Evolutionary conservation across 345 rosid genomes (phyloP).

Genomic region (Laguncularia racemosa): DNA sequence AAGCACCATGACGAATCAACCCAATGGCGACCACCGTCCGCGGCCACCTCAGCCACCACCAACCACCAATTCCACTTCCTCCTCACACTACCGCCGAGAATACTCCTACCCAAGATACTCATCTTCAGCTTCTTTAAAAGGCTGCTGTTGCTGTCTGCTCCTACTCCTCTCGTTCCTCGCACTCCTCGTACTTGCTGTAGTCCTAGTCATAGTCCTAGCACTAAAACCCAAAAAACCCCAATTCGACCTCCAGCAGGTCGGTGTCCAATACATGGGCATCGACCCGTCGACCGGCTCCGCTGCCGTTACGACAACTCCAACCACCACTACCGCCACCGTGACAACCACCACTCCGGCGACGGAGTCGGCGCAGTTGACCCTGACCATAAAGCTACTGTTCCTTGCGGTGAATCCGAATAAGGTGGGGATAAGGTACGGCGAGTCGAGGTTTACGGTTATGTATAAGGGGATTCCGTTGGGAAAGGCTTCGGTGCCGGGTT

Average conservation of each 20-base stretch:
- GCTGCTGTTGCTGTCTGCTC: slow-evolving; percentile 98
- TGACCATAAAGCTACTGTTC: slow-evolving; percentile 72
- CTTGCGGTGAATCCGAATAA: slow-evolving; percentile 89
- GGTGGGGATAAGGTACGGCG: slow-evolving; percentile 93
- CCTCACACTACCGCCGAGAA: slow-evolving; percentile 9
- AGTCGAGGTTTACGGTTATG: slow-evolving; percentile 94
- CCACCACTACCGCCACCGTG: slow-evolving; percentile 31
- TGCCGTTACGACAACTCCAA: slow-evolving; percentile 28
- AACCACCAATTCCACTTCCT: slow-evolving; percentile 25
- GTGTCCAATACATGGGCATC: slow-evolving; percentile 86
- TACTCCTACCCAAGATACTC: slow-evolving; percentile 17
- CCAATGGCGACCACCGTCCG: slow-evolving; percentile 5
- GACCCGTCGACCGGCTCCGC: slow-evolving; percentile 32
- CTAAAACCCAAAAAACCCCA: slow-evolving; percentile 97
- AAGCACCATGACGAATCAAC: slow-evolving; percentile 6
- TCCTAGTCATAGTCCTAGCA: slow-evolving; percentile 70
- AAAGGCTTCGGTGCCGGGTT: slow-evolving; percentile 81
- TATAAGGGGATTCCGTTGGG: slow-evolving; percentile 90
- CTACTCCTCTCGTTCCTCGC: slow-evolving; percentile 79
- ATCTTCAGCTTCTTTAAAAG: slow-evolving; percentile 76
- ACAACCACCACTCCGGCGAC: slow-evolving; percentile 16
- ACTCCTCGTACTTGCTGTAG: slow-evolving; percentile 61
- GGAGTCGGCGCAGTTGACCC: slow-evolving; percentile 48
- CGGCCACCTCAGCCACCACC: slow-evolving; percentile 6
- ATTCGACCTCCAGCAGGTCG: slow-evolving; percentile 97